Conservation (phyloP, 106 monocot genomes). For the Ottelia alismoides region DNA sequence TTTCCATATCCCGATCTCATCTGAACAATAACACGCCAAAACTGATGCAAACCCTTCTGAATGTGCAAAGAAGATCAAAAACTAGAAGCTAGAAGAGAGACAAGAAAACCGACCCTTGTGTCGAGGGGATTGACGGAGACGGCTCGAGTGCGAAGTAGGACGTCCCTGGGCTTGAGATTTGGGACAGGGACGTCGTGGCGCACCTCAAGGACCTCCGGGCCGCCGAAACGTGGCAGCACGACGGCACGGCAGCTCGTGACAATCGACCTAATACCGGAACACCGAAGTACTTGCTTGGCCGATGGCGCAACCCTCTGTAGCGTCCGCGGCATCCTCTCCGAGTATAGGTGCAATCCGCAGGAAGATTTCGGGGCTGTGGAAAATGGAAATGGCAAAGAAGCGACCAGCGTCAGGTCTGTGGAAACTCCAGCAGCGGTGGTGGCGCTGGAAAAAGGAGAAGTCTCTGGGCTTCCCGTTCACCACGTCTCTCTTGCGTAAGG, state of each 20-base stretch:
- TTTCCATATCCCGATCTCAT: conserved; percentile 74
- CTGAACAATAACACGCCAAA: conserved; percentile 17
- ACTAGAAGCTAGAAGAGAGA: not conserved
- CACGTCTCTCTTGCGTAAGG: too few relatives aligned
- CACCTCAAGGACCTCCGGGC: conserved; percentile 67
- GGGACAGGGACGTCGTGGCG: conserved; percentile 39
- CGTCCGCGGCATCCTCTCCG: conserved; percentile 1
- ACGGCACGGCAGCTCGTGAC: conserved; percentile 50
- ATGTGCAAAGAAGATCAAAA: conserved; percentile 2
- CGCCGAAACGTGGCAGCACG: conserved; percentile 68
- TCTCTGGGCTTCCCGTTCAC: too few relatives aligned
- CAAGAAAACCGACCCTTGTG: conserved; percentile 56
- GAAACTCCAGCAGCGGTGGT: too few relatives aligned
- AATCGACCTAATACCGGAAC: not conserved
- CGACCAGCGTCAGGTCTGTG: too few relatives aligned
- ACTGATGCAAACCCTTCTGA: too few relatives aligned
- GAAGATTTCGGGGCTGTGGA: too few relatives aligned
- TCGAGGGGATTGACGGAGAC: conserved; percentile 78
- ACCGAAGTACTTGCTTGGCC: not conserved
- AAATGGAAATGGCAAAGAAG: too few relatives aligned
- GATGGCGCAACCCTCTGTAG: not conserved
- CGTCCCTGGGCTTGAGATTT: conserved; percentile 69
- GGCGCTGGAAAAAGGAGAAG: too few relatives aligned
- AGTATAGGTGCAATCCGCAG: too few relatives aligned
- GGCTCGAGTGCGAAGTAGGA: conserved; percentile 76